A percentile compares a stretch with the other conserved stretches of the same genome.
Evolutionary conservation across 192 early-diverging fungal species (phyloP).

Genomic region (Backusella macrospora): DNA sequence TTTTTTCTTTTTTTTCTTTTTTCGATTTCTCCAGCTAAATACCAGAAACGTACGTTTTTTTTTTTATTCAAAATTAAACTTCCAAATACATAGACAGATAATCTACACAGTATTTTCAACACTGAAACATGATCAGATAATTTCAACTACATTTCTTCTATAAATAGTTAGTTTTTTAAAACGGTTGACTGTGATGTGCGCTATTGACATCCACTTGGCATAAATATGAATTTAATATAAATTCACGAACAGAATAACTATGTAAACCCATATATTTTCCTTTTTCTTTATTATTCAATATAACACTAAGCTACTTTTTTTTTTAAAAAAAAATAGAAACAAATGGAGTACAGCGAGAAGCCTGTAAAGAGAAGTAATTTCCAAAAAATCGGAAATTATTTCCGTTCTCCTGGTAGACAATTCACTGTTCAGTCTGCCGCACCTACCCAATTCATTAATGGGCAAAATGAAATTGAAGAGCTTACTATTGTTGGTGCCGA

Average conservation of each 20-base stretch:
- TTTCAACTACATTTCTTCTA: background rate
- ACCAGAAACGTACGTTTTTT: background rate
- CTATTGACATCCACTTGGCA: background rate
- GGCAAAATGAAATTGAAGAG: background rate
- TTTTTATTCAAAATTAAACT: background rate
- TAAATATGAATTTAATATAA: slow-evolving; percentile 1
- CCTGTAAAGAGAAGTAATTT: background rate
- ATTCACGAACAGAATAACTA: background rate
- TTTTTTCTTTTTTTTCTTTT: no score
- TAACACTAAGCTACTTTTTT: background rate
- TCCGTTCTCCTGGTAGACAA: slow-evolving; percentile 9
- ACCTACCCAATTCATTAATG: background rate
- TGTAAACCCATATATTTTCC: background rate
- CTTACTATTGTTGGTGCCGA: slow-evolving; percentile 4
- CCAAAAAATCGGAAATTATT: background rate
- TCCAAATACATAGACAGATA: background rate
- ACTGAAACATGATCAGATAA: slow-evolving; percentile 15
- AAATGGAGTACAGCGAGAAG: background rate
- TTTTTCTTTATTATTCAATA: background rate
- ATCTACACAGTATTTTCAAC: background rate
- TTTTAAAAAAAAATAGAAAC: background rate
- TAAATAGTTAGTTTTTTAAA: background rate
- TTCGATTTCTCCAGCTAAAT: background rate
- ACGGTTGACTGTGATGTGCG: background rate
- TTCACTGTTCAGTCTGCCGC: background rate